phyloP scores from a whole-genome alignment of 148 eudicot genomes.

The Nyssa sinensis region DNA sequence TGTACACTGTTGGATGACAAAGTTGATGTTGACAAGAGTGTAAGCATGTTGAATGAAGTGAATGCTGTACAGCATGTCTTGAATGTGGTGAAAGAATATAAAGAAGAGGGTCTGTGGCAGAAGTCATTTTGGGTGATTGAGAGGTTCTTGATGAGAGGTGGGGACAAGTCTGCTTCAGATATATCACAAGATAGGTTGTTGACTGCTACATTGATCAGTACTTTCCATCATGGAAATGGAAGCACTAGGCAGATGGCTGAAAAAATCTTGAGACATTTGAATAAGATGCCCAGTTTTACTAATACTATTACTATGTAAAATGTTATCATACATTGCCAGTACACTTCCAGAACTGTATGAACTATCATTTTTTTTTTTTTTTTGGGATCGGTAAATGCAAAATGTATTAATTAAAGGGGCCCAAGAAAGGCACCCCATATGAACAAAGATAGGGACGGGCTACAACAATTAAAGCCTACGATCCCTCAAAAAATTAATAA shows the following conservation, averaged over 20 bases:
- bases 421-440: no score
- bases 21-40: slow-evolving; percentile 55
- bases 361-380: no score
- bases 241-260: slow-evolving; percentile 73
- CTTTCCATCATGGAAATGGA: slow-evolving; percentile 75
- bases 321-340: neutral
- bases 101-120: slow-evolving; percentile 57
- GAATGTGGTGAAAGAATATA: slow-evolving; percentile 62
- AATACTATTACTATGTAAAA: slow-evolving; percentile 39
- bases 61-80: slow-evolving; percentile 46
- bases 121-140: slow-evolving; percentile 80
- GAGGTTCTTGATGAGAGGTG: slow-evolving; percentile 56
- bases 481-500: no score
- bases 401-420: no score
- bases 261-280: slow-evolving; percentile 62
- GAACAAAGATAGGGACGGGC: no score
- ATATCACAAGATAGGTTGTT: slow-evolving; percentile 58
- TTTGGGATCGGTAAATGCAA: no score
- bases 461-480: no score
- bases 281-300: slow-evolving; percentile 56
- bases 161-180: slow-evolving; percentile 40
- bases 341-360: neutral
- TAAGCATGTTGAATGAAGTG: slow-evolving; percentile 42
- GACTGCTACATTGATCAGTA: slow-evolving; percentile 53
- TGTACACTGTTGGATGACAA: slow-evolving; percentile 69